phyloP scores from a whole-genome alignment of 169 alveolate genomes.

The Theileria orientalis region DNA sequence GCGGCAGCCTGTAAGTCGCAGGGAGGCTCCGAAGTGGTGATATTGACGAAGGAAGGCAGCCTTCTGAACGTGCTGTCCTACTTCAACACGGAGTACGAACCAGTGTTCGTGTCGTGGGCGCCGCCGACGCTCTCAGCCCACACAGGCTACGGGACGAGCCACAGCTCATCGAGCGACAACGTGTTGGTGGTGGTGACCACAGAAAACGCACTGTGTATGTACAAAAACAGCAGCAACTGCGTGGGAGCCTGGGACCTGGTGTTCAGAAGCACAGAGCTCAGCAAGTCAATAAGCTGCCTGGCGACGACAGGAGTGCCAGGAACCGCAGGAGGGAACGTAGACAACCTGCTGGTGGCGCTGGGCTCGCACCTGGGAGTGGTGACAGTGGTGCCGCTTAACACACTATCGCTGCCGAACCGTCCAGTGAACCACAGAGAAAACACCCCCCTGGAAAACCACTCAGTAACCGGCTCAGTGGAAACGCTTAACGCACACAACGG shows the following conservation, averaged over 20 bases:
- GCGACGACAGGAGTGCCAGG: neutral
- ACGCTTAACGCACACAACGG: slow-evolving; percentile 50
- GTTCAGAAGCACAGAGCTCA: slow-evolving; percentile 21
- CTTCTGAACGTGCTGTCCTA: slow-evolving; percentile 19
- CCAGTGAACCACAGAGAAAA: too few relatives aligned
- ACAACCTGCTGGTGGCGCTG: slow-evolving; percentile 35
- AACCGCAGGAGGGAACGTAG: neutral
- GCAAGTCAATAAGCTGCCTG: slow-evolving; percentile 53
- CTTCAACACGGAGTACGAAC: slow-evolving; percentile 27
- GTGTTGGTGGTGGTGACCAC: slow-evolving; percentile 29
- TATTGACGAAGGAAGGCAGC: slow-evolving; percentile 34
- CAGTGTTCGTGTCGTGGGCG: slow-evolving; percentile 54
- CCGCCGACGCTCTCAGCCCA: slow-evolving; percentile 52
- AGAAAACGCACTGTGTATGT: slow-evolving; percentile 35
- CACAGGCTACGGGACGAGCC: slow-evolving; percentile 26
- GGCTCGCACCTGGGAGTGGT: slow-evolving; percentile 56
- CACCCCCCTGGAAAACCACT: too few relatives aligned
- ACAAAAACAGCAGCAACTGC: neutral
- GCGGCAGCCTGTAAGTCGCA: slow-evolving; percentile 61
- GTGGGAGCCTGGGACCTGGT: slow-evolving; percentile 16
- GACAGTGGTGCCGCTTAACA: slow-evolving; percentile 15
- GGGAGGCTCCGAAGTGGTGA: slow-evolving; percentile 41
- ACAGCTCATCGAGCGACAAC: slow-evolving; percentile 48
- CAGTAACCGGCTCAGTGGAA: neutral
- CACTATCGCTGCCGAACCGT: too few relatives aligned